Base-by-base conservation (phyloP, 306 rosid genomes). In the Alnus glutinosa region DNA sequence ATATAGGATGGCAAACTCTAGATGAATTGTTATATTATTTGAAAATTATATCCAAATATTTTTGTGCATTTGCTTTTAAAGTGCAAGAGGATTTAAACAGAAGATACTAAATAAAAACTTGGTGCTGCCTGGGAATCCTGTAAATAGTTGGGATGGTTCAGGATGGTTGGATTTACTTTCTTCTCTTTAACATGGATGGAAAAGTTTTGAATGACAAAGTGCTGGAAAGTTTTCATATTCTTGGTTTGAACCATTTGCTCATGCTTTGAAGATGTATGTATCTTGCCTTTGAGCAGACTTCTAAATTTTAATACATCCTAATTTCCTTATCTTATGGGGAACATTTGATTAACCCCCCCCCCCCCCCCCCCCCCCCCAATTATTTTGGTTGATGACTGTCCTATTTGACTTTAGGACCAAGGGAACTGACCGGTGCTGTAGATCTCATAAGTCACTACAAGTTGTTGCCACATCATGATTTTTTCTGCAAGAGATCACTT, bases 381-480 rank as follows among this genome's bases (percentile, higher is more conserved):
- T 42, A 7, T 42, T 42, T 42, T 42, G 46, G 46, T 42, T 7
- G 5, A 42, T 42, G 46, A 42, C 46, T 42, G 42, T 78, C 42
- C 76, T 77, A 23, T 82, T 84, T 80, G 75, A 49, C 81, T 73
- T 74, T 70, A 95, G 99, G 97, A 79, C 98, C 97, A 36, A 90
- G 97, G 89, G 99, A 96, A 82, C 80, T 96, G 88, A 93, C 98
- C 44, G 91, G 98, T 61, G 96, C 98, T 74, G 93, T 89, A 54
- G 99, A 96, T 89, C 96, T 96, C 73, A 88, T 93, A 75, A 92
- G 85, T 75, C 94, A 96, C 87, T 93, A 86, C 94, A 96, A 91
- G 83, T 85, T 96, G 78, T 85, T 83, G 30, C 89, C 96, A 18
- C 99, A 93, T 78, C 92, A 87, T 86, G 99, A 91, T 51, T 96